Evolutionary conservation across 2,329 filamentous ascomycete species (phyloP).

Genomic region (Hymenoscyphus repandus): DNA sequence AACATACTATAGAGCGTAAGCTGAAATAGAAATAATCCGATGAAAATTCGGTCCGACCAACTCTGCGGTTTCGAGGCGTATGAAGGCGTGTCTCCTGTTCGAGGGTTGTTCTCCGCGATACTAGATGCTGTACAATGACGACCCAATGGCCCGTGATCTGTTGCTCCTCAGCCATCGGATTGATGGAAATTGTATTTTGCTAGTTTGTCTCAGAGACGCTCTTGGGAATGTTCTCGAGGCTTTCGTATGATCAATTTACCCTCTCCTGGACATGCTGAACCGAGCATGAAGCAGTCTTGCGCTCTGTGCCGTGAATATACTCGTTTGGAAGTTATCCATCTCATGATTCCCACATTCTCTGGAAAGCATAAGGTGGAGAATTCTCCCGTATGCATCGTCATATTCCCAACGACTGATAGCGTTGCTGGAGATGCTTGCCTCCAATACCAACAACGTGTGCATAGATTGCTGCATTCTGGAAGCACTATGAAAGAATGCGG

Average conservation of each 20-base stretch:
- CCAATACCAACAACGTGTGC: background rate
- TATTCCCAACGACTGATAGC: background rate
- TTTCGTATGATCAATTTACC: background rate
- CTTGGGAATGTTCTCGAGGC: background rate
- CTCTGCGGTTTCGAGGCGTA: background rate
- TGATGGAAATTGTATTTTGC: background rate
- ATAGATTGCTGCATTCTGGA: background rate
- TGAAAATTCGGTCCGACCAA: background rate
- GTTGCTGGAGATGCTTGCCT: background rate
- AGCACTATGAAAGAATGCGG: conserved; percentile 1
- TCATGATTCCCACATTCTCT: background rate
- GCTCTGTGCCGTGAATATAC: too few species aligned
- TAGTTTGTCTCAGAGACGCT: background rate
- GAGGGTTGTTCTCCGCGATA: background rate
- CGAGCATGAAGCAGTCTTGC: too few species aligned
- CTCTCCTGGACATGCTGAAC: background rate
- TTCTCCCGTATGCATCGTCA: background rate
- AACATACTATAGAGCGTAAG: background rate
- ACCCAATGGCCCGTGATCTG: background rate
- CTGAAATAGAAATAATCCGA: background rate
- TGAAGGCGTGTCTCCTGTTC: background rate
- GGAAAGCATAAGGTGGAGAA: background rate
- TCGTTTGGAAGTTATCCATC: too few species aligned
- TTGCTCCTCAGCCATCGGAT: background rate
- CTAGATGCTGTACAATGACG: background rate